A percentile compares a stretch with the other conserved stretches of the same genome.
Evolutionary conservation across 495 filamentous ascomycete genomes (phyloP).

Genomic region (Aspergillus campestris): DNA sequence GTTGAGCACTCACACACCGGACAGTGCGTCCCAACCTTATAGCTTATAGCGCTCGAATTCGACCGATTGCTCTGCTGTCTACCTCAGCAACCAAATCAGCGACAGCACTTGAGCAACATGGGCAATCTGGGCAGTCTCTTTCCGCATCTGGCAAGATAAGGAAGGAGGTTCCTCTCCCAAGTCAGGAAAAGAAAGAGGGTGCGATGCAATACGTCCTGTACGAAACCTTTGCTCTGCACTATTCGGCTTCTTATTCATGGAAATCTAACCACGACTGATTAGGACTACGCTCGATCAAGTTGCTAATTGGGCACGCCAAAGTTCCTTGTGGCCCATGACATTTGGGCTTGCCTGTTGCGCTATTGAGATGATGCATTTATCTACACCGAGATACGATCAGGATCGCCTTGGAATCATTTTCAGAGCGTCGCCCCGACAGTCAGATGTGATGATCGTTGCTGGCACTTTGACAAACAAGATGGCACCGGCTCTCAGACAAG

Average conservation of each 20-base stretch:
- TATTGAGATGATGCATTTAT: slow-evolving; percentile 98
- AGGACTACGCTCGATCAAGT: slow-evolving; percentile 89
- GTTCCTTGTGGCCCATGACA: slow-evolving; percentile 95
- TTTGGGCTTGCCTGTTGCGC: slow-evolving; percentile 97
- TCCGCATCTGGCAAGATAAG: slow-evolving; percentile 45
- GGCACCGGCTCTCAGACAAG: slow-evolving; percentile 88
- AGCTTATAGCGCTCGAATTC: slow-evolving; percentile 16
- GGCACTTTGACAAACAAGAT: slow-evolving; percentile 97
- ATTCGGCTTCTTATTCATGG: neutral
- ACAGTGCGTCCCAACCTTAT: slow-evolving; percentile 23
- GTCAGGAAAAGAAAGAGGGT: slow-evolving; percentile 90
- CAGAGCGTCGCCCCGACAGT: slow-evolving; percentile 89
- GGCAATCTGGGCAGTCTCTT: slow-evolving; percentile 29
- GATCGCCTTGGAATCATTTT: slow-evolving; percentile 96
- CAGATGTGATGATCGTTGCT: slow-evolving; percentile 96
- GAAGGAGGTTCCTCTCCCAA: slow-evolving; percentile 76
- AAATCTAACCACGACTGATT: slow-evolving; percentile 5
- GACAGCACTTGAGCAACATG: slow-evolving; percentile 37
- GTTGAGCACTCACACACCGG: slow-evolving; percentile 7
- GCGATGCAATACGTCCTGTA: slow-evolving; percentile 96
- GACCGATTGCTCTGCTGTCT: slow-evolving; percentile 29
- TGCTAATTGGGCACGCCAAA: slow-evolving; percentile 90
- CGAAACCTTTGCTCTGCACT: slow-evolving; percentile 22
- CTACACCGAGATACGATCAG: slow-evolving; percentile 92
- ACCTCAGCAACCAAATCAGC: slow-evolving; percentile 36